Evolutionary conservation across 2,329 filamentous ascomycete species (phyloP).

Genomic region (Metarhizium humberi): DNA sequence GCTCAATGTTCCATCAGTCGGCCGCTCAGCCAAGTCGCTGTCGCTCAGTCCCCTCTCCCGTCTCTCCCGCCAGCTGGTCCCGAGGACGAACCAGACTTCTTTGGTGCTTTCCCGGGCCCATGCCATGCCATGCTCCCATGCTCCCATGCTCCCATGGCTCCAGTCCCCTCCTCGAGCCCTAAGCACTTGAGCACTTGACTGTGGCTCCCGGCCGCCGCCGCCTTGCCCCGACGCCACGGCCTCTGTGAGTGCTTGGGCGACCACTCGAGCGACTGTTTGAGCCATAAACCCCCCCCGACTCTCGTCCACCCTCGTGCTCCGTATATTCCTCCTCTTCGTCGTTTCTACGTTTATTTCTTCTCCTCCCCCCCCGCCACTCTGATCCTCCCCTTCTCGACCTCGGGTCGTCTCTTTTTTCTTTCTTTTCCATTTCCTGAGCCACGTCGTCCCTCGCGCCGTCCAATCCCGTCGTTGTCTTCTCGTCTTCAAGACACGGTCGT

Average conservation of each 20-base stretch:
- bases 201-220: neutral
- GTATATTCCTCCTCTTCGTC: slow-evolving; percentile 8
- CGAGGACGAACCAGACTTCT: neutral
- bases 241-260: neutral
- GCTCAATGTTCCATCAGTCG: neutral
- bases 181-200: neutral
- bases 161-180: neutral
- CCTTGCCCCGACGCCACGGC: neutral
- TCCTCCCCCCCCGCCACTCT: slow-evolving; percentile 14
- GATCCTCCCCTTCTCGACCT: slow-evolving; percentile 24
- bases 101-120: too few relatives aligned
- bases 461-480: slow-evolving; percentile 10
- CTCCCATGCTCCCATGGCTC: too few relatives aligned
- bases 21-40: neutral
- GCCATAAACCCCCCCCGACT: neutral
- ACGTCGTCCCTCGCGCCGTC: slow-evolving; percentile 15
- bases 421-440: slow-evolving; percentile 14
- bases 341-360: slow-evolving; percentile 14
- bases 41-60: neutral
- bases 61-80: neutral
- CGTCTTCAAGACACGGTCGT: slow-evolving; percentile 4
- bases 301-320: slow-evolving; percentile 7
- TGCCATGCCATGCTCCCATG: too few relatives aligned
- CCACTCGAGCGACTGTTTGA: neutral
- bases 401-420: slow-evolving; percentile 16